These are phyloP conservation scores for Penicillium daleae DNA, from an alignment of 495 filamentous ascomycete species.

Conservation along the genomic window DNA sequence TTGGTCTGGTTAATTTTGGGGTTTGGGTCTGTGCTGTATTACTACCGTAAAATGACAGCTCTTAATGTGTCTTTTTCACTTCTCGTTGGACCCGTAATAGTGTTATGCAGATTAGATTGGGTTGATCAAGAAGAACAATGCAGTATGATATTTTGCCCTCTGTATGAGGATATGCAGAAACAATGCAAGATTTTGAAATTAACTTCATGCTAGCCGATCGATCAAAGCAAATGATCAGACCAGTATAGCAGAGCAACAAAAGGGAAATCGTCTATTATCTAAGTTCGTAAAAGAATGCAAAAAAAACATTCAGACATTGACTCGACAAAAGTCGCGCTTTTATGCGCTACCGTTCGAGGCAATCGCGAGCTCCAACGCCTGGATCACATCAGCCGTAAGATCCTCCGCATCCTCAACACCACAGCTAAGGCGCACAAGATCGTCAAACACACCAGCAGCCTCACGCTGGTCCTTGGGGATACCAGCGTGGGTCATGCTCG, in stretches of 20 bases:
- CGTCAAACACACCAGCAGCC: constrained; percentile 92
- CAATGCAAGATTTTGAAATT: neutral
- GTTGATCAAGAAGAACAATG: neutral
- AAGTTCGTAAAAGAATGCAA: constrained; percentile 18
- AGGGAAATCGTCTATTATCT: constrained; percentile 30
- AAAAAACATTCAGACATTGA: constrained; percentile 5
- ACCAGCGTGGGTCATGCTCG: constrained; percentile 94
- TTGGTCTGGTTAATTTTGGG: too few relatives aligned
- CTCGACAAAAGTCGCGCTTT: neutral
- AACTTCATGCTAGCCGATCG: neutral
- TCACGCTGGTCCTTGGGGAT: constrained; percentile 91
- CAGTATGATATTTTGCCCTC: neutral
- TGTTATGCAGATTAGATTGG: neutral
- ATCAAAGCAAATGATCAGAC: neutral
- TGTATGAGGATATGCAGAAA: neutral
- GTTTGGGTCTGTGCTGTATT: too few relatives aligned
- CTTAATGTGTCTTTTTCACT: too few relatives aligned
- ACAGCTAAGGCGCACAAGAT: constrained; percentile 92
- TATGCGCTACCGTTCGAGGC: constrained; percentile 33
- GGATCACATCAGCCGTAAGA: constrained; percentile 78
- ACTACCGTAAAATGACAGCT: too few relatives aligned
- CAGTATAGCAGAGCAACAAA: neutral
- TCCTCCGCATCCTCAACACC: constrained; percentile 92
- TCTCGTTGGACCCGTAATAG: too few relatives aligned
- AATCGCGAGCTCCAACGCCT: constrained; percentile 76